Conservation (phyloP, 805 yeast genomes). For the Cyberlindnera japonica region DNA sequence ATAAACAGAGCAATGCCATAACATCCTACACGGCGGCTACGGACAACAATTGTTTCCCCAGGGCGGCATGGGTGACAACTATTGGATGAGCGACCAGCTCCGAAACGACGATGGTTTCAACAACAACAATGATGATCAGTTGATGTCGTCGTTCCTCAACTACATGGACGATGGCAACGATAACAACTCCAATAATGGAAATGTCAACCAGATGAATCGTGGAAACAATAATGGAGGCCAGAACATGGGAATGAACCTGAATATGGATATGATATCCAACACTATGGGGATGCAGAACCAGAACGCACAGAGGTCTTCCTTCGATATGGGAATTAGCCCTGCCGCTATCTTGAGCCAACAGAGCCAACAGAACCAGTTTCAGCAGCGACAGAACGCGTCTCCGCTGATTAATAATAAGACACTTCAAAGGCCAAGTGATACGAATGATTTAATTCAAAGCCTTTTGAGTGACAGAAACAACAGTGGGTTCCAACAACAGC, state of each 20-base stretch:
- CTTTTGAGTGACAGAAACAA: constrained; percentile 30
- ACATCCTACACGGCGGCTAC: background rate
- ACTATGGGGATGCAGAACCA: constrained; percentile 1
- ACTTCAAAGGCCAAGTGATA: constrained; percentile 21
- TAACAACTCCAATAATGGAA: constrained; percentile 20
- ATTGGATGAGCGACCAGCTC: constrained; percentile 28
- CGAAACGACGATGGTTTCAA: constrained; percentile 24
- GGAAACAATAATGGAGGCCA: background rate
- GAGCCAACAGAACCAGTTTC: constrained; percentile 6
- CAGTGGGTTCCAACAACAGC: constrained; percentile 19
- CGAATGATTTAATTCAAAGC: constrained; percentile 23
- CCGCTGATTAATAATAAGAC: constrained; percentile 26
- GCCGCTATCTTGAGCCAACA: constrained; percentile 21
- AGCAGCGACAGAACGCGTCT: constrained; percentile 19
- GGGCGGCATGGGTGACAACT: constrained; percentile 24
- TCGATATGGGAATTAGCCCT: constrained; percentile 22
- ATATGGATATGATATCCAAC: background rate
- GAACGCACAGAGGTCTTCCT: constrained; percentile 13
- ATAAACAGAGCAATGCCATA: background rate
- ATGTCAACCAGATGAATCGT: constrained; percentile 1
- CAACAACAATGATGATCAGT: constrained; percentile 21
- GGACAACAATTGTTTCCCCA: background rate
- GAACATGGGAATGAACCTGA: constrained; percentile 1
- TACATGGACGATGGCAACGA: constrained; percentile 30
- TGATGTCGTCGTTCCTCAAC: constrained; percentile 46